Evolutionary conservation across 1,284 basidiomycete species (phyloP).

Genomic region (Jaminaea rosea): DNA sequence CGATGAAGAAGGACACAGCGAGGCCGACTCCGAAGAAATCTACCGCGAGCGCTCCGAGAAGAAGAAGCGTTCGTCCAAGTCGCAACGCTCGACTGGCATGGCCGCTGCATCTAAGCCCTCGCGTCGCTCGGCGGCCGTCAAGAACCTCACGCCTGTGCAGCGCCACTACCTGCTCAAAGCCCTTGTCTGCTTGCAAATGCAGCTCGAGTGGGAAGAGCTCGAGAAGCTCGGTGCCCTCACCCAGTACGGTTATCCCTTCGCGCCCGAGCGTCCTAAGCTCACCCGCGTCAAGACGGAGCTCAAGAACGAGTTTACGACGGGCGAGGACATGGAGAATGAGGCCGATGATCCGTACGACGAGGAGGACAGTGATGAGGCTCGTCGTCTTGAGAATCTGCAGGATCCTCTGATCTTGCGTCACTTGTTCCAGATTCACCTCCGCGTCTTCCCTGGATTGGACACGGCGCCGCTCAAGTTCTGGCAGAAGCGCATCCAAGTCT

Average conservation of each 20-base stretch:
- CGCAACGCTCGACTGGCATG: too few species aligned
- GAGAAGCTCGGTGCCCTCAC: slow-evolving; percentile 36
- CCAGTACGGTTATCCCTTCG: slow-evolving; percentile 42
- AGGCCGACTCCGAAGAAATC: too few species aligned
- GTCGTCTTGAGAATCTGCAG: slow-evolving; percentile 17
- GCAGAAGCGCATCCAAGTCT: slow-evolving; percentile 40
- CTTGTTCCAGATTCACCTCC: slow-evolving; percentile 41
- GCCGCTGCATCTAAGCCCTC: too few species aligned
- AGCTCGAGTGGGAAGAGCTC: slow-evolving; percentile 33
- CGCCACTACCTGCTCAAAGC: slow-evolving; percentile 43
- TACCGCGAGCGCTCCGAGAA: too few species aligned
- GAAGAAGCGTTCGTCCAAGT: too few species aligned
- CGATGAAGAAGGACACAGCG: slow-evolving; percentile 3
- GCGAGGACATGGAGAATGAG: slow-evolving; percentile 9
- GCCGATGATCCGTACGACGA: slow-evolving; percentile 33
- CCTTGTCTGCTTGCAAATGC: slow-evolving; percentile 42
- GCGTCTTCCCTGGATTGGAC: slow-evolving; percentile 34
- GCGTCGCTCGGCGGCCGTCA: too few species aligned
- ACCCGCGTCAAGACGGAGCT: slow-evolving; percentile 23
- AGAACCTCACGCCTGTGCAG: slow-evolving; percentile 31
- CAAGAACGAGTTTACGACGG: slow-evolving; percentile 3
- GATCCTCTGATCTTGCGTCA: slow-evolving; percentile 42
- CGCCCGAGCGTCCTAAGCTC: slow-evolving; percentile 18
- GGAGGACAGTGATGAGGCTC: slow-evolving; percentile 24
- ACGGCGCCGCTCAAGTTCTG: slow-evolving; percentile 37